These are phyloP conservation scores for Xylariaceae sp. DNA, from an alignment of 2,329 filamentous ascomycete genomes.

Conservation along the genomic window DNA sequence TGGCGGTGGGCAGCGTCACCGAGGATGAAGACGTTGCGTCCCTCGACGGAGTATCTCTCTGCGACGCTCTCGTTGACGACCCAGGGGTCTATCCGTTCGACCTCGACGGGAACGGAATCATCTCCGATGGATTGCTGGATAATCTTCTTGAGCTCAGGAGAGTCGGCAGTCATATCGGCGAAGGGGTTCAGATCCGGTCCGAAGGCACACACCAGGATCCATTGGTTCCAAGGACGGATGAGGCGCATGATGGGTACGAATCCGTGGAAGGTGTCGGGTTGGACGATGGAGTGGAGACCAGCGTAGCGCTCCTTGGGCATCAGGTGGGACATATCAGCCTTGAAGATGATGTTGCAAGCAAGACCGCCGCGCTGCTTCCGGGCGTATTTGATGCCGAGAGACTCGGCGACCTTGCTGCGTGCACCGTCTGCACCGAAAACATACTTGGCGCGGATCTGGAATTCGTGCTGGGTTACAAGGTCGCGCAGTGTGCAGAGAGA, in stretches of 20 bases:
- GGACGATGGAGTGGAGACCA: constrained; percentile 52
- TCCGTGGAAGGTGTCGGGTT: constrained; percentile 43
- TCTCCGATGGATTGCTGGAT: constrained; percentile 45
- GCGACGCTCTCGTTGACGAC: constrained; percentile 57
- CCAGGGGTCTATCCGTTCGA: constrained; percentile 54
- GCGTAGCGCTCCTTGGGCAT: constrained; percentile 42
- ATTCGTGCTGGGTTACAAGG: constrained; percentile 40
- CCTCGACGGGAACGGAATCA: constrained; percentile 41
- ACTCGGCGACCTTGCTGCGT: constrained; percentile 35
- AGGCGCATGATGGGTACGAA: constrained; percentile 44
- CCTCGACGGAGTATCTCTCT: constrained; percentile 48
- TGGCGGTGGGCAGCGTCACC: constrained; percentile 56
- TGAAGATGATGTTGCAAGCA: constrained; percentile 39
- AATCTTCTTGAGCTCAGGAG: constrained; percentile 12
- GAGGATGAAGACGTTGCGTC: constrained; percentile 46
- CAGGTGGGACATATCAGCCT: constrained; percentile 46
- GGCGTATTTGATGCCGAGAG: constrained; percentile 35
- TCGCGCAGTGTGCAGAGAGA: constrained; percentile 32
- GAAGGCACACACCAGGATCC: constrained; percentile 46
- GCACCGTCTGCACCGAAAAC: constrained; percentile 55
- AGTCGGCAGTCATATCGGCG: constrained; percentile 10
- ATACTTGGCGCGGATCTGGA: constrained; percentile 41
- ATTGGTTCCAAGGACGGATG: constrained; percentile 55
- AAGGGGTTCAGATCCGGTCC: constrained; percentile 15
- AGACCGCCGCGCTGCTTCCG: constrained; percentile 33